Conservation (phyloP, 441 rosid species). For the Manihot esculenta region DNA sequence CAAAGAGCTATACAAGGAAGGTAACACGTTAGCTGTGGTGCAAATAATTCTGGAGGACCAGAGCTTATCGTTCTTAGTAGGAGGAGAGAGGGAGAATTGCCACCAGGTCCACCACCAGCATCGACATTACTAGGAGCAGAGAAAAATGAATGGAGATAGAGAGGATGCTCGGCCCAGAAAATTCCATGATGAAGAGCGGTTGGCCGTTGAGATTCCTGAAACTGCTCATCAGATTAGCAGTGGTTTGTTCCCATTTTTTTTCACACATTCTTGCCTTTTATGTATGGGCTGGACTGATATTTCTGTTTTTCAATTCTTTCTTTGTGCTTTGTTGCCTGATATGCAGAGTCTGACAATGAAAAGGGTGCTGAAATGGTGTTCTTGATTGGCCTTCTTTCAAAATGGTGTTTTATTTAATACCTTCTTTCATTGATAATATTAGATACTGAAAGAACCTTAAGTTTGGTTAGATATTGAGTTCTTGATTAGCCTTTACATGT, state of each 20-base stretch:
- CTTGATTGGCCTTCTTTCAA: not conserved
- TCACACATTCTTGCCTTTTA: not conserved
- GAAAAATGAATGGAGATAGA: conserved; percentile 25
- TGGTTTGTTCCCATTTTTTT: conserved; percentile 38
- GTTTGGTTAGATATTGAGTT: not conserved
- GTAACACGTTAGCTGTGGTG: conserved; percentile 2
- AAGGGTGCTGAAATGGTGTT: not conserved
- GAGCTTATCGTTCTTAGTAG: conserved; percentile 32
- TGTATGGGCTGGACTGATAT: not conserved
- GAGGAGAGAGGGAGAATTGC: not conserved
- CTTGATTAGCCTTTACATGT: not conserved
- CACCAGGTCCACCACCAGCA: not conserved
- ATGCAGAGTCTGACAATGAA: not conserved
- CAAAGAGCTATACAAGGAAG: not conserved
- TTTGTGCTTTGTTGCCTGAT: no score
- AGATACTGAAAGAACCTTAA: not conserved
- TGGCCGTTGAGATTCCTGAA: conserved; percentile 52
- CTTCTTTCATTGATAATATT: not conserved
- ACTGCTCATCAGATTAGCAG: conserved; percentile 90
- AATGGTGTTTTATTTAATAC: not conserved
- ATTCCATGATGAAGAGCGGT: conserved; percentile 29
- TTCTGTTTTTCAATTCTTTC: no score
- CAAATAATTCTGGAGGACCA: conserved; percentile 25
- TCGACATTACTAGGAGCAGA: conserved; percentile 3
- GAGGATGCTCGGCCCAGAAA: conserved; percentile 20